Conservation (phyloP, 1,284 basidiomycete genomes). For the Polyporus tsugae region DNA sequence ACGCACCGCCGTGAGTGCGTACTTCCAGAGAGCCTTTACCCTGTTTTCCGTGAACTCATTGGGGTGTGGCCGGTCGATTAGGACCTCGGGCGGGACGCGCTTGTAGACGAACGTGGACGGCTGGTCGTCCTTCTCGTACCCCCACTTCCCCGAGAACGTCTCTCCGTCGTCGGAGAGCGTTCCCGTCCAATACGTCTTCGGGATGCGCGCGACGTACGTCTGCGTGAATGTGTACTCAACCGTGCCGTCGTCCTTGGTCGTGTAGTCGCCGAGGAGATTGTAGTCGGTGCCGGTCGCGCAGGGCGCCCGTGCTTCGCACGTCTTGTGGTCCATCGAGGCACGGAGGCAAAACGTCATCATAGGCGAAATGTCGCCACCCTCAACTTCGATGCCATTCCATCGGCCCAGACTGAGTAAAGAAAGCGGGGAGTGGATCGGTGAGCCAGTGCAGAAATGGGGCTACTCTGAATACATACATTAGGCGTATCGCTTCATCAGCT, state of each 20-base stretch:
- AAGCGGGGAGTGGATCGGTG: neutral
- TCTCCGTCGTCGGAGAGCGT: constrained; percentile 23
- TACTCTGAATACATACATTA: neutral
- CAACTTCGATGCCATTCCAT: constrained; percentile 16
- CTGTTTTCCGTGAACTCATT: constrained; percentile 4
- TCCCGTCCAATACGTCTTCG: constrained; percentile 18
- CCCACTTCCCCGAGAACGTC: constrained; percentile 27
- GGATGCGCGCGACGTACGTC: constrained; percentile 21
- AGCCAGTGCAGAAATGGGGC: neutral
- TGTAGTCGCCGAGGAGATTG: constrained; percentile 17
- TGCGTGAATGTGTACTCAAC: constrained; percentile 21
- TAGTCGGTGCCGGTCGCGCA: constrained; percentile 16
- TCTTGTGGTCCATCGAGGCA: constrained; percentile 15
- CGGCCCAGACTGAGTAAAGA: constrained; percentile 14
- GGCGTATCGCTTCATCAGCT: neutral
- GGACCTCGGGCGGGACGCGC: constrained; percentile 18
- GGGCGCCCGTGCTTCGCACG: constrained; percentile 11
- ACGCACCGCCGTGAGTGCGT: constrained; percentile 12
- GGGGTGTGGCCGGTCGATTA: constrained; percentile 19
- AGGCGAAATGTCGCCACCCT: constrained; percentile 2
- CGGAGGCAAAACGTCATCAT: constrained; percentile 20
- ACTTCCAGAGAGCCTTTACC: constrained; percentile 23
- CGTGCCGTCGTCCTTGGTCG: constrained; percentile 9
- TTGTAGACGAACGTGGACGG: constrained; percentile 21
- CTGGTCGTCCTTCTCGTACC: constrained; percentile 14